Conservation (phyloP, 2,329 filamentous ascomycete species). For the Aspergillus uvarum region DNA sequence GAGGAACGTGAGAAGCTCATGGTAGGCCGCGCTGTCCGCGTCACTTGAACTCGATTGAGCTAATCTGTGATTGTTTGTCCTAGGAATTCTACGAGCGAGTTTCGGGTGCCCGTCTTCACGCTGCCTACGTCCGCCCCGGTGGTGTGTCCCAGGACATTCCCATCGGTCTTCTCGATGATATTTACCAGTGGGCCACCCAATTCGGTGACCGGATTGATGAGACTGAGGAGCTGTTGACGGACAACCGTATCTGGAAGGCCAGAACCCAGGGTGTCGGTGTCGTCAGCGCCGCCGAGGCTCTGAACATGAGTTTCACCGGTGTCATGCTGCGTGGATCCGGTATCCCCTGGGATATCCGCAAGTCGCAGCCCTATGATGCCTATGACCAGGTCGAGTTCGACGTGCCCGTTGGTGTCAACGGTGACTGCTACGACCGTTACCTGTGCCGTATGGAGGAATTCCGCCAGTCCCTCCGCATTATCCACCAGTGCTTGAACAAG, state of each 20-base stretch:
- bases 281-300: slow-evolving; percentile 85
- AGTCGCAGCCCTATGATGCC: slow-evolving; percentile 94
- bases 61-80: slow-evolving; percentile 1
- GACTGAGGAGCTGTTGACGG: slow-evolving; percentile 96
- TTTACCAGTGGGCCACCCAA: slow-evolving; percentile 99
- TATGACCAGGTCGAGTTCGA: slow-evolving; percentile 99
- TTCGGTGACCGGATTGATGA: slow-evolving; percentile 98
- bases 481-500: slow-evolving; percentile 98
- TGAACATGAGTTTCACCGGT: slow-evolving; percentile 94
- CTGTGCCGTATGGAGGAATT: slow-evolving; percentile 99
- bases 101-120: slow-evolving; percentile 93
- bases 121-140: slow-evolving; percentile 93
- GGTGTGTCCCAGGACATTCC: slow-evolving; percentile 96
- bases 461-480: slow-evolving; percentile 95
- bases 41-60: neutral
- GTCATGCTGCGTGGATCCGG: slow-evolving; percentile 98
- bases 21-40: slow-evolving; percentile 57
- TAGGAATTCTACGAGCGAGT: slow-evolving; percentile 99
- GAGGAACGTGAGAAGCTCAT: slow-evolving; percentile 99
- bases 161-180: slow-evolving; percentile 90
- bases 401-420: slow-evolving; percentile 91
- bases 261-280: slow-evolving; percentile 89
- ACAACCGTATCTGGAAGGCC: slow-evolving; percentile 99
- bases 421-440: slow-evolving; percentile 99
- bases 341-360: slow-evolving; percentile 93